Evolutionary conservation across 169 alveolate genomes (phyloP), one percentile per base, ranked within the genome.

Genomic region (Besnoitia besnoiti): DNA sequence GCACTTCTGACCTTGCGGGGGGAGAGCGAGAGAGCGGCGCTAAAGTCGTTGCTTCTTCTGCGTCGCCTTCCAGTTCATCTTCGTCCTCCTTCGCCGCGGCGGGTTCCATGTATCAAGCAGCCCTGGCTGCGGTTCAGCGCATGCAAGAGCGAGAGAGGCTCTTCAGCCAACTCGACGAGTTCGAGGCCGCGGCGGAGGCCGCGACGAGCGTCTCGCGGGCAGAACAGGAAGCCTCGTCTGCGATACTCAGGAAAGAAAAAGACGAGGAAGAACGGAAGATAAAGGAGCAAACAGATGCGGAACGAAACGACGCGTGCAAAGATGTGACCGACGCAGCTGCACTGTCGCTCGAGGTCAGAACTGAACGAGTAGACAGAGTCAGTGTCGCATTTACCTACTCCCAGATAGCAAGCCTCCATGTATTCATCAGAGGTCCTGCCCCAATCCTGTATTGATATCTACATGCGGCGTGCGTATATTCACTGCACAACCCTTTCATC

Each of bases 241-340:
- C 12, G 27, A n/a, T n/a, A 2, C 46, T 30, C 80, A 42, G 39
- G 44, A 35, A 67, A 67, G 44, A n/a, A 35, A 42, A 67, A n/a
- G 80, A 67, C 19, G 80, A 67, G 44, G 44, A n/a, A n/a, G 80
- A 8, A 42, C 14, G 44, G 44, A 21, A 16, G n/a, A 14, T 2
- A 2, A 2, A 67, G 39, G 39, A 3, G 44, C 46, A n/a, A 16
- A 5, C 14, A 5, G 39, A 67, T 1, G 47, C 39, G n/a, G 44
- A 67, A n/a, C 61, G 19, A 2, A 3, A 10, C 55, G 87, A 77
- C 37, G 59, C 33, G 3, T 77, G 87, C 59, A 77, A 19, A 35
- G 87, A 77, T 37, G 21, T 77, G 4, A 77, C 87, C 21, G 87
- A 77, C 12, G 14, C 87, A 27, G 59, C 37, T 14, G 87, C 61